A percentile compares a stretch with the other conserved stretches of the same genome.
phyloP scores from a whole-genome alignment of 306 rosid genomes.

The Canavalia ensiformis region DNA sequence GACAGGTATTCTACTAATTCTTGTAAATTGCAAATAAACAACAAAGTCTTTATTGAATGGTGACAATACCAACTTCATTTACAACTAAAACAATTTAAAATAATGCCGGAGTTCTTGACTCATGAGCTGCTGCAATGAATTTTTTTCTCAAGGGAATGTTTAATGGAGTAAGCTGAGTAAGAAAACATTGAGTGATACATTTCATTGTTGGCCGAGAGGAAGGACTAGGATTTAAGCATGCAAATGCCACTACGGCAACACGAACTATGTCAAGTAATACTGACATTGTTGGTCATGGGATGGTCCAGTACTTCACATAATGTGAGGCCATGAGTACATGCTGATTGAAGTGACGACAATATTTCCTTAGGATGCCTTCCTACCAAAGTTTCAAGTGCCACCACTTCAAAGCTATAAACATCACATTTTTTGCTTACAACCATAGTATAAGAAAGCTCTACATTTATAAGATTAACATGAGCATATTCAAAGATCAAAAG shows the following conservation, averaged over 20 bases:
- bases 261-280: slow-evolving; percentile 10
- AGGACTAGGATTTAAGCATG: slow-evolving; percentile 35
- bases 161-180: neutral
- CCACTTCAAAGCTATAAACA: slow-evolving; percentile 44
- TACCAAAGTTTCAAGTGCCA: slow-evolving; percentile 37
- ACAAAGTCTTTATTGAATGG: neutral
- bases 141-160: neutral
- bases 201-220: slow-evolving; percentile 37
- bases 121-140: slow-evolving; percentile 33
- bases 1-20: too few relatives aligned
- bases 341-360: slow-evolving; percentile 20
- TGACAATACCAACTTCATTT: neutral
- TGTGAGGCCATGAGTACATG: neutral
- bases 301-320: slow-evolving; percentile 29
- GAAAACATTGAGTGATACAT: neutral
- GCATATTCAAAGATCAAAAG: neutral
- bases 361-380: slow-evolving; percentile 43
- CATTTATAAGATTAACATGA: neutral
- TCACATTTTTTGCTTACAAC: slow-evolving; percentile 42
- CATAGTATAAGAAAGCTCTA: slow-evolving; percentile 41
- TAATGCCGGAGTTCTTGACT: neutral
- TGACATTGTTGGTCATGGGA: neutral
- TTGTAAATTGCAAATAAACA: neutral
- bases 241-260: neutral
- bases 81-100: neutral